These are phyloP conservation scores for Magnolia officinalis DNA, from an alignment of 164 flowering plant species.

Conservation along the genomic window DNA sequence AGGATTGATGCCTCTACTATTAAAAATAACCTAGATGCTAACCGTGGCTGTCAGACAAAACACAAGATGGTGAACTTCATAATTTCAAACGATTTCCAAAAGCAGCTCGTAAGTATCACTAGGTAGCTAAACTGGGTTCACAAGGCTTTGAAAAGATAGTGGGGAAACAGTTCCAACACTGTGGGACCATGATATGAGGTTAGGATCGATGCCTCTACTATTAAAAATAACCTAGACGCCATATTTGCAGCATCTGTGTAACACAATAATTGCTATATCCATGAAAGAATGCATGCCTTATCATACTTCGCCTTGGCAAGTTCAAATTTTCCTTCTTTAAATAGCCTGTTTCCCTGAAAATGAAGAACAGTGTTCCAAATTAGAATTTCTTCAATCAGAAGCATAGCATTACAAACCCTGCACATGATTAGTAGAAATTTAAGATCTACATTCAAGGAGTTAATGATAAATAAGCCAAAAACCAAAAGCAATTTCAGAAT, in stretches of 20 bases:
- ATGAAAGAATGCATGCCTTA: slow-evolving; percentile 45
- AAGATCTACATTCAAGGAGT: neutral
- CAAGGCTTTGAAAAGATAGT: neutral
- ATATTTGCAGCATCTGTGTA: neutral
- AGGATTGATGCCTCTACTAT: neutral
- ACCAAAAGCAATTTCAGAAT: too few species aligned
- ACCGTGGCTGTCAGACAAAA: neutral
- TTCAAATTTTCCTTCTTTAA: slow-evolving; percentile 91
- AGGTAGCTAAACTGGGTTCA: neutral
- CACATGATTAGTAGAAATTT: too few species aligned
- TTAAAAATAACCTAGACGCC: neutral
- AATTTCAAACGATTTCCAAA: neutral
- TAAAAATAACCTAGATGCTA: neutral
- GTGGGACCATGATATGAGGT: neutral
- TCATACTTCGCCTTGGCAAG: slow-evolving; percentile 98
- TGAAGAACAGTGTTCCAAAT: slow-evolving; percentile 4
- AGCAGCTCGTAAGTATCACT: neutral
- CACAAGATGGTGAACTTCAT: neutral
- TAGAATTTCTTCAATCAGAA: neutral
- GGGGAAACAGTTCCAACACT: neutral
- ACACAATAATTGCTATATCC: neutral
- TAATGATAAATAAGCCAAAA: neutral
- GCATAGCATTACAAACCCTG: neutral
- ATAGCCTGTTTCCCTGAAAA: slow-evolving; percentile 92
- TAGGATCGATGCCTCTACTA: neutral